phyloP scores from a whole-genome alignment of 306 rosid species.

The Corylus heterophylla region DNA sequence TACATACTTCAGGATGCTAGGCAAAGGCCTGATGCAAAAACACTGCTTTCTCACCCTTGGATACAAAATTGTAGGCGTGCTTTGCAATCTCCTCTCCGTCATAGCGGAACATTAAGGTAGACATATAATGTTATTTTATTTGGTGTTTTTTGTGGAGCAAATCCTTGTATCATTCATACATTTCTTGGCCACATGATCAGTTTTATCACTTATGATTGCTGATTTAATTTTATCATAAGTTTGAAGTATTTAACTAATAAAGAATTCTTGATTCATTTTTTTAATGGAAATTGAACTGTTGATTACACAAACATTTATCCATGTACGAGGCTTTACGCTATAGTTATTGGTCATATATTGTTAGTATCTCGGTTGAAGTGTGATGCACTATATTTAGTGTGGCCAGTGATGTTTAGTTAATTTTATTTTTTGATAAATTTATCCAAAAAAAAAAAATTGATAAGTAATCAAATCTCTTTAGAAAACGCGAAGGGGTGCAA shows the following conservation, averaged over 20 bases:
- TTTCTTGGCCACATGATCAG: slow-evolving; percentile 3
- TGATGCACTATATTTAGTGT: not conserved
- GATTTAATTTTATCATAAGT: not conserved
- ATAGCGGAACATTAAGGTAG: slow-evolving; percentile 87
- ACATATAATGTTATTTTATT: slow-evolving; percentile 18
- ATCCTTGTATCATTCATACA: not conserved
- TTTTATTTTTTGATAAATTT: not conserved
- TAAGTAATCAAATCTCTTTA: too few species aligned
- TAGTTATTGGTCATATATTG: not conserved
- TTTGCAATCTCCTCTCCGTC: slow-evolving; percentile 92
- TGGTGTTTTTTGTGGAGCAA: slow-evolving; percentile 21
- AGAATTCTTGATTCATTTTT: not conserved
- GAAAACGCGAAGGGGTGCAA: too few species aligned
- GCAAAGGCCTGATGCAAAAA: slow-evolving; percentile 98
- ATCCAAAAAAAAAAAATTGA: too few species aligned
- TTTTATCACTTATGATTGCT: slow-evolving; percentile 4
- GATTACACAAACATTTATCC: not conserved
- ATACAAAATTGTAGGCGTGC: slow-evolving; percentile 78
- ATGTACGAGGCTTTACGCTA: not conserved
- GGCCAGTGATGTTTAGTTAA: not conserved
- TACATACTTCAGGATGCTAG: slow-evolving; percentile 84
- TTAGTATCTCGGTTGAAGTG: not conserved
- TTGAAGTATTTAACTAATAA: not conserved
- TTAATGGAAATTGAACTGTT: not conserved
- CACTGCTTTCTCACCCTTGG: slow-evolving; percentile 97